Conservation (phyloP, 768 basidiomycete genomes). For the Calocybe indica region DNA sequence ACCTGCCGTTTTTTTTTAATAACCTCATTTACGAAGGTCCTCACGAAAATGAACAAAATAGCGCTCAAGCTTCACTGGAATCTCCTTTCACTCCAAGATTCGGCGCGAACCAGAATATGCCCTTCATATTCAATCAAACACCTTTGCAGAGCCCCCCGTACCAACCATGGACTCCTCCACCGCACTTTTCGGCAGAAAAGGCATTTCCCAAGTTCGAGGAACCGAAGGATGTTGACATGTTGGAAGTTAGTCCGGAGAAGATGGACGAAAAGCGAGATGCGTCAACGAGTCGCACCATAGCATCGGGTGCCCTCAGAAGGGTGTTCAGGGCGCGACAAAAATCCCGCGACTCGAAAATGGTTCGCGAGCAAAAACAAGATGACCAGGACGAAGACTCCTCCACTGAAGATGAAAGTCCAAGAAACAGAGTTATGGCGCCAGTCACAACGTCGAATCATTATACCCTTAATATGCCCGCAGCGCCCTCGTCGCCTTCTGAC, state of each 20-base stretch:
- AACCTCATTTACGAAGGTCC: constrained; percentile 22
- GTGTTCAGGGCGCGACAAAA: constrained; percentile 59
- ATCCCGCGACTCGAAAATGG: constrained; percentile 24
- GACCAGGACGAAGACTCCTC: constrained; percentile 35
- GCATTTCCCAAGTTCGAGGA: constrained; percentile 52
- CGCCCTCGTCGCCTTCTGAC: constrained; percentile 50
- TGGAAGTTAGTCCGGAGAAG: constrained; percentile 59
- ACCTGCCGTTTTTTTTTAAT: background rate
- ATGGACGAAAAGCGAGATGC: constrained; percentile 27
- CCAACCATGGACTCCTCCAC: constrained; percentile 64
- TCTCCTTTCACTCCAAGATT: constrained; percentile 44
- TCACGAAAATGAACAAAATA: constrained; percentile 35
- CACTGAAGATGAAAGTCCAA: constrained; percentile 32
- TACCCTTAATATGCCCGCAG: constrained; percentile 73
- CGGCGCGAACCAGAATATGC: constrained; percentile 60
- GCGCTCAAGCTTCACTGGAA: constrained; percentile 25
- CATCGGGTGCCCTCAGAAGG: constrained; percentile 59
- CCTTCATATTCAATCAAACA: constrained; percentile 60
- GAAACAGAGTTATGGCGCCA: constrained; percentile 28
- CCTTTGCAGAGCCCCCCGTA: constrained; percentile 39
- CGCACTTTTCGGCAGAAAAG: constrained; percentile 52
- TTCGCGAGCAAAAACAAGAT: constrained; percentile 23
- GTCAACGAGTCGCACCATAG: constrained; percentile 43
- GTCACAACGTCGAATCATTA: constrained; percentile 71
- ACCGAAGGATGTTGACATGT: constrained; percentile 69